Percentiles rank a stretch among this genome's conserved stretches.
phyloP scores from a whole-genome alignment of 2,329 filamentous ascomycete genomes.

The Pseudocercospora fijiensis region DNA sequence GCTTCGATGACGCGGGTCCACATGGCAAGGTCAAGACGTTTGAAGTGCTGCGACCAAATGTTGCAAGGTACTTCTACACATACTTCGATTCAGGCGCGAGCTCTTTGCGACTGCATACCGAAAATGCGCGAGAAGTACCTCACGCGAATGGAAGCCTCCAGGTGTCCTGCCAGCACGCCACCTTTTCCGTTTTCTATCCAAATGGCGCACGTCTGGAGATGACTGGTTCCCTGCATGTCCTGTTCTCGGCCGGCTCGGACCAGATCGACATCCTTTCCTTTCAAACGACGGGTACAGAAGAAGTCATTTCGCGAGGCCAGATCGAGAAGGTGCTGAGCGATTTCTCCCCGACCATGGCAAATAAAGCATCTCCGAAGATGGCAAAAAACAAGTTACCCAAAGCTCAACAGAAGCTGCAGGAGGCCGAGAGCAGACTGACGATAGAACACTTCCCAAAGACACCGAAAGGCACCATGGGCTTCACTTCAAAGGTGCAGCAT shows the following conservation, averaged over 20 bases:
- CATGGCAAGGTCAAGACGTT: slow-evolving; percentile 68
- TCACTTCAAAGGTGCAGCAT: slow-evolving; percentile 57
- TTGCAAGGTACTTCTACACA: slow-evolving; percentile 86
- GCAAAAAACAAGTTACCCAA: slow-evolving; percentile 52
- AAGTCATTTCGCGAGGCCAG: slow-evolving; percentile 72
- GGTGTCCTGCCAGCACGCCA: slow-evolving; percentile 74
- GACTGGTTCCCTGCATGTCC: slow-evolving; percentile 70
- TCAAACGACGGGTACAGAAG: slow-evolving; percentile 70
- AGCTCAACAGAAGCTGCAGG: slow-evolving; percentile 42
- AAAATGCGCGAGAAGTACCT: slow-evolving; percentile 60
- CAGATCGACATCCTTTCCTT: slow-evolving; percentile 87
- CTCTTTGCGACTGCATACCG: slow-evolving; percentile 81
- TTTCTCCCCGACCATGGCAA: slow-evolving; percentile 51
- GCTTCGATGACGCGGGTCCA: slow-evolving; percentile 24
- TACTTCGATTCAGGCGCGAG: slow-evolving; percentile 84
- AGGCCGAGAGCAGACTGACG: slow-evolving; percentile 46
- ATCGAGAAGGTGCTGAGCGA: slow-evolving; percentile 49
- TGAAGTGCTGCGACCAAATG: slow-evolving; percentile 76
- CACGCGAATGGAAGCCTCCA: slow-evolving; percentile 65
- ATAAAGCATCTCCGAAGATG: slow-evolving; percentile 52
- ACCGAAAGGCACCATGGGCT: slow-evolving; percentile 53
- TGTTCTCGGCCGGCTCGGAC: slow-evolving; percentile 70
- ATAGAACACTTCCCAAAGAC: slow-evolving; percentile 48
- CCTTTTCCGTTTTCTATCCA: slow-evolving; percentile 85
- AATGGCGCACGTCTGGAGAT: slow-evolving; percentile 62